phyloP scores from a whole-genome alignment of 1,284 basidiomycete genomes.

The Sporisorium sorghi region DNA sequence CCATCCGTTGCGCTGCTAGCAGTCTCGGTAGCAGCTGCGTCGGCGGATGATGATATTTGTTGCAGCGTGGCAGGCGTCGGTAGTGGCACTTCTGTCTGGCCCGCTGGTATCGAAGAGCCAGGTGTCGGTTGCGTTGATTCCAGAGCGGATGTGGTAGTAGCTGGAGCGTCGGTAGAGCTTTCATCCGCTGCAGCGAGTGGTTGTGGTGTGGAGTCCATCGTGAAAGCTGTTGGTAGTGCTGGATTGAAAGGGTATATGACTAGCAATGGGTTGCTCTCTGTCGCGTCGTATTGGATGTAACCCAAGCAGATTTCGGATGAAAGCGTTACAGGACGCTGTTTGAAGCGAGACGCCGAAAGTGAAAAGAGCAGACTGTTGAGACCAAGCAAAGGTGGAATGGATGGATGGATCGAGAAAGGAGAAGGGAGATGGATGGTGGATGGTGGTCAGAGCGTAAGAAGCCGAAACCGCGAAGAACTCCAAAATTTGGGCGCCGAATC shows the following conservation, averaged over 20 bases:
- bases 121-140: neutral
- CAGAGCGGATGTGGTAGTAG: neutral
- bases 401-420: neutral
- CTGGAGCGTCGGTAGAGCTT: neutral
- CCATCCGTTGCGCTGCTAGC: neutral
- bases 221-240: neutral
- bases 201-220: slow-evolving; percentile 5
- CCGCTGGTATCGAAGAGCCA: neutral
- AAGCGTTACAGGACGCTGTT: neutral
- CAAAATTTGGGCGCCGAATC: slow-evolving; percentile 12
- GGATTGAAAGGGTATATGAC: neutral
- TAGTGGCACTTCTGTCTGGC: neutral
- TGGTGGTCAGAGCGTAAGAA: slow-evolving; percentile 28
- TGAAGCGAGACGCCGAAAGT: neutral
- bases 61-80: neutral
- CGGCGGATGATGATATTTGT: neutral
- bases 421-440: slow-evolving; percentile 6
- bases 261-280: no score
- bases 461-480: slow-evolving; percentile 28
- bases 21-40: neutral
- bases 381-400: no score
- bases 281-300: neutral
- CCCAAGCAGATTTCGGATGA: neutral
- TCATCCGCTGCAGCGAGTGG: neutral
- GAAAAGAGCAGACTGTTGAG: neutral